These are phyloP conservation scores for Wickerhamiella allomyrinae DNA, from an alignment of 805 yeast species.

Conservation along the genomic window DNA sequence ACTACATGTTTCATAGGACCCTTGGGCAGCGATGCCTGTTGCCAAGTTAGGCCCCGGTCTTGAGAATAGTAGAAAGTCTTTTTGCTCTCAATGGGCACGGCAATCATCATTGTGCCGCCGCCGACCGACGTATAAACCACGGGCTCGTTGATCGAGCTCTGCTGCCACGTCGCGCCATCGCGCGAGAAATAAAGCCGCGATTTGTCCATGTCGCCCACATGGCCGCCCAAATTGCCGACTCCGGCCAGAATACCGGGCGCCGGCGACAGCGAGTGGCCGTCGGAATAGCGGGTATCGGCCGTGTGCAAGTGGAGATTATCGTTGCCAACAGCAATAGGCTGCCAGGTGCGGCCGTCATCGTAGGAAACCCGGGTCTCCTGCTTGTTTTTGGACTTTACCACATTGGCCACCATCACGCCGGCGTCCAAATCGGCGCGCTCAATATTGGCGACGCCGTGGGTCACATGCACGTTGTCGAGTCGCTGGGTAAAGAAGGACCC, in stretches of 20 bases:
- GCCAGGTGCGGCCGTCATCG: conserved; percentile 29
- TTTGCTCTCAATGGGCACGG: neutral
- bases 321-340: neutral
- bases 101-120: neutral
- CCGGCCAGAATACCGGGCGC: conserved; percentile 35
- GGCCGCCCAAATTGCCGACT: conserved; percentile 28
- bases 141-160: neutral
- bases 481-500: conserved; percentile 38
- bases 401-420: conserved; percentile 46
- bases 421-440: conserved; percentile 39
- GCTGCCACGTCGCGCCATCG: neutral
- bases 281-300: neutral
- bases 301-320: neutral
- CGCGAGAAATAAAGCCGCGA: conserved; percentile 36
- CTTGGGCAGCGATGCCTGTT: neutral
- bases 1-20: neutral
- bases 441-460: conserved; percentile 25
- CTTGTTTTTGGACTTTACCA: conserved; percentile 12
- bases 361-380: conserved; percentile 25
- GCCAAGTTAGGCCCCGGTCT: neutral
- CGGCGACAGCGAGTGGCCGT: neutral
- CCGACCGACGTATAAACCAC: neutral
- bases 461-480: conserved; percentile 24
- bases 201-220: conserved; percentile 18
- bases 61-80: neutral